These are phyloP conservation scores for Wolfiporia cocos DNA, from an alignment of 1,284 basidiomycete genomes.

Conservation along the genomic window DNA sequence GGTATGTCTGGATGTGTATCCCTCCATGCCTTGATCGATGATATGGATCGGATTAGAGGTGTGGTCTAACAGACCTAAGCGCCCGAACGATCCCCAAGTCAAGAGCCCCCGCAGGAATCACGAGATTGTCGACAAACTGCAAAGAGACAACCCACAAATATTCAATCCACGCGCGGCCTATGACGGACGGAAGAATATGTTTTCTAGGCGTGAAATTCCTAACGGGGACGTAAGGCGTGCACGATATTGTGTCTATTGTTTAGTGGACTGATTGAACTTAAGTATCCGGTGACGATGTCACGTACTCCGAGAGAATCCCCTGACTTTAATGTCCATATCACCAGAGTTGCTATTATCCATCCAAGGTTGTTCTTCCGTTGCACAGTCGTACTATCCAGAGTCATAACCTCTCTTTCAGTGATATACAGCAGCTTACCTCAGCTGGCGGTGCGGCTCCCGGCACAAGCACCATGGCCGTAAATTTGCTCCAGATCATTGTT, in stretches of 20 bases:
- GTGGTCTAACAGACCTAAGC: background rate
- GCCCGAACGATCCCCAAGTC: constrained; percentile 1
- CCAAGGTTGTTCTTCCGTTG: background rate
- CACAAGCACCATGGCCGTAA: constrained; percentile 14
- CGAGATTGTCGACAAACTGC: constrained; percentile 17
- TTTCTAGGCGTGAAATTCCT: constrained; percentile 8
- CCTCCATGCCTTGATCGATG: too few species aligned
- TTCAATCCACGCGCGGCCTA: constrained; percentile 17
- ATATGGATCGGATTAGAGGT: too few species aligned
- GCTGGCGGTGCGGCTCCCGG: constrained; percentile 3
- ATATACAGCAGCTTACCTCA: constrained; percentile 6
- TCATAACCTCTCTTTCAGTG: constrained; percentile 2
- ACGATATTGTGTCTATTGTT: too few species aligned
- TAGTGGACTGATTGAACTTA: too few species aligned
- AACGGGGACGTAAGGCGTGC: constrained; percentile 8
- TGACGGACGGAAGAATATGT: constrained; percentile 20
- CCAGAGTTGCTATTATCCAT: constrained; percentile 1
- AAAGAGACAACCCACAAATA: constrained; percentile 10
- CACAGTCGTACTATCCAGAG: too few species aligned
- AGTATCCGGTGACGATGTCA: constrained; percentile 8
- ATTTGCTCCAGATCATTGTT: constrained; percentile 20
- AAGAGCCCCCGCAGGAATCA: constrained; percentile 11
- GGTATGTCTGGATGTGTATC: too few species aligned
- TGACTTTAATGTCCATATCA: constrained; percentile 1
- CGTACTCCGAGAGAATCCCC: background rate